phyloP scores from a whole-genome alignment of 257 asterid species.

The Rehmannia glutinosa region DNA sequence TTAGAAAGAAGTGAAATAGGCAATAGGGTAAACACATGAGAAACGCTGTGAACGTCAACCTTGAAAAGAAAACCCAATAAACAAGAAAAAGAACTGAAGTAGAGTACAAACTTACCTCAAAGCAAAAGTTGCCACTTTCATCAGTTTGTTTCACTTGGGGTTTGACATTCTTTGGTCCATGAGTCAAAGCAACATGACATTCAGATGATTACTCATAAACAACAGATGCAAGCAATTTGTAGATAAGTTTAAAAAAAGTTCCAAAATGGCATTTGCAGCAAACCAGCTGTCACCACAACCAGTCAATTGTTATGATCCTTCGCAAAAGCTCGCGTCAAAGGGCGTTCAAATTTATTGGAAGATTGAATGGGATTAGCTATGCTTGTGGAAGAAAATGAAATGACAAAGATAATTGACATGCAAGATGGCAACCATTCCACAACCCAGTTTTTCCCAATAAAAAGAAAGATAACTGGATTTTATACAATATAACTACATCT shows the following conservation, averaged over 20 bases:
- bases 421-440: no score
- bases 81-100: conserved; percentile 11
- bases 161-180: conserved; percentile 88
- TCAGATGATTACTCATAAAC: conserved; percentile 4
- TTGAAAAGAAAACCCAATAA: conserved; percentile 2
- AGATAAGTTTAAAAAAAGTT: not conserved
- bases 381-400: no score
- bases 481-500: no score
- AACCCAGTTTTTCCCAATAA: no score
- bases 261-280: conserved; percentile 1
- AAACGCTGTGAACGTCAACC: not conserved
- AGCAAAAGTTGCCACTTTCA: conserved; percentile 77
- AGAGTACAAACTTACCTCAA: conserved; percentile 57
- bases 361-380: no score
- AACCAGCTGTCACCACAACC: conserved; percentile 10
- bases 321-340: no score
- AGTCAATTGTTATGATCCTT: no score
- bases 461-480: no score
- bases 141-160: conserved; percentile 82
- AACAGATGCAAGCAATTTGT: not conserved
- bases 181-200: conserved; percentile 88
- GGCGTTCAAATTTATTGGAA: no score
- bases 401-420: no score
- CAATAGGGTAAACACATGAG: not conserved
- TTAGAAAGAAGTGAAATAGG: not conserved